Conservation (phyloP, 345 rosid genomes). For the Balakata baccata region DNA sequence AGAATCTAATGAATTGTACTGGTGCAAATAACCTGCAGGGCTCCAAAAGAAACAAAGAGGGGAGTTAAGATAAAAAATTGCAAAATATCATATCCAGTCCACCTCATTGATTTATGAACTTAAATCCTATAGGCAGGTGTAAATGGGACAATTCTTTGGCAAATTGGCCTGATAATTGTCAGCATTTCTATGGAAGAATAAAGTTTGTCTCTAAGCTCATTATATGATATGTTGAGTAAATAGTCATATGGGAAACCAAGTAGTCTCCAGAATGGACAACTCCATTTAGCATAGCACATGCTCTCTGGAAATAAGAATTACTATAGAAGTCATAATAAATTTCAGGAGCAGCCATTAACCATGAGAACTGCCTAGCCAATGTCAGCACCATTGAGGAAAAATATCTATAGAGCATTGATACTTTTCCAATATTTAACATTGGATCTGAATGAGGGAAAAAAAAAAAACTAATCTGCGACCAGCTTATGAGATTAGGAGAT, state of each 20-base stretch:
- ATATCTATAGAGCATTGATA: neutral
- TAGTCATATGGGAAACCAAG: neutral
- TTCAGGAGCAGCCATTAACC: neutral
- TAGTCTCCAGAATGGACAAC: neutral
- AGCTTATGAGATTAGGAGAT: neutral
- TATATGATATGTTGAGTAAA: neutral
- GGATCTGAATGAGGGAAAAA: too few relatives aligned
- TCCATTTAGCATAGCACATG: neutral
- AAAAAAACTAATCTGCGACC: neutral
- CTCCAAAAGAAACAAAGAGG: slow-evolving; percentile 18
- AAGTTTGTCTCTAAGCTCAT: neutral
- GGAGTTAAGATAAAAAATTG: neutral
- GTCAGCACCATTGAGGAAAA: neutral
- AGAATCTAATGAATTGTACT: slow-evolving; percentile 77
- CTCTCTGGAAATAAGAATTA: neutral
- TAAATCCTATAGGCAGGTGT: neutral
- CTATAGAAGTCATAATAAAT: neutral
- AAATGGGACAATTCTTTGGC: neutral
- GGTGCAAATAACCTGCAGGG: slow-evolving; percentile 71
- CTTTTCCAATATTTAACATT: neutral
- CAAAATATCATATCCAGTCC: neutral
- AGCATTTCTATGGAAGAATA: neutral
- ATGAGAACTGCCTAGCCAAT: neutral
- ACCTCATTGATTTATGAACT: neutral
- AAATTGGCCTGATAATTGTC: neutral